Percentiles rank a stretch among this genome's conserved stretches.
Conservation (phyloP, 2,329 filamentous ascomycete genomes). For the Epichloe festucae region DNA sequence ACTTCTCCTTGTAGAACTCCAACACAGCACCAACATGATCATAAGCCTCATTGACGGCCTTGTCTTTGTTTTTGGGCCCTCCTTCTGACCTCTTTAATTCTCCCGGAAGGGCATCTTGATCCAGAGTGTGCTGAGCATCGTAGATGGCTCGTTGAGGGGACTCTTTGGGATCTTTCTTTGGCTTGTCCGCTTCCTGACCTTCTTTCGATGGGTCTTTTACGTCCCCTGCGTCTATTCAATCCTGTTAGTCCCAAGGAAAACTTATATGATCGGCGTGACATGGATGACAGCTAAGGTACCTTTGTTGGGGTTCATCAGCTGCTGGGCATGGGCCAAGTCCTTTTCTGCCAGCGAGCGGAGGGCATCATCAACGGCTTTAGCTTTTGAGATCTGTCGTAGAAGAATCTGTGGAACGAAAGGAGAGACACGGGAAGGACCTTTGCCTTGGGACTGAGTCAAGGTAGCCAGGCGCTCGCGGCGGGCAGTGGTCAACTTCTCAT, state of each 20-base stretch:
- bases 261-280: too few relatives aligned
- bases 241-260: background rate
- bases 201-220: background rate
- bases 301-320: constrained; percentile 14
- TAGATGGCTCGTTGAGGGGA: constrained; percentile 30
- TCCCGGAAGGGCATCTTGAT: constrained; percentile 28
- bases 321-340: constrained; percentile 26
- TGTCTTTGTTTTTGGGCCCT: constrained; percentile 25
- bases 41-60: constrained; percentile 33
- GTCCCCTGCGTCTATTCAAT: background rate
- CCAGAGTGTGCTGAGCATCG: constrained; percentile 25
- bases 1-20: constrained; percentile 35
- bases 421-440: constrained; percentile 4
- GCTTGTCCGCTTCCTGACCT: background rate
- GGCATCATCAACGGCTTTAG: constrained; percentile 24
- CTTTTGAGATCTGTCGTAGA: constrained; percentile 25
- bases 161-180: constrained; percentile 10
- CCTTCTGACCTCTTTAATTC: constrained; percentile 29
- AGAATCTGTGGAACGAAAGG: constrained; percentile 28
- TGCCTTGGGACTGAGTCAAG: constrained; percentile 18
- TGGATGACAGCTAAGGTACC: constrained; percentile 5
- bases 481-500: constrained; percentile 17
- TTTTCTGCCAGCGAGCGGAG: constrained; percentile 23
- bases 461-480: constrained; percentile 23
- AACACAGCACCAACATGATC: constrained; percentile 37